phyloP scores from a whole-genome alignment of 1,284 basidiomycete species.

The Taiwanofungus camphoratus region DNA sequence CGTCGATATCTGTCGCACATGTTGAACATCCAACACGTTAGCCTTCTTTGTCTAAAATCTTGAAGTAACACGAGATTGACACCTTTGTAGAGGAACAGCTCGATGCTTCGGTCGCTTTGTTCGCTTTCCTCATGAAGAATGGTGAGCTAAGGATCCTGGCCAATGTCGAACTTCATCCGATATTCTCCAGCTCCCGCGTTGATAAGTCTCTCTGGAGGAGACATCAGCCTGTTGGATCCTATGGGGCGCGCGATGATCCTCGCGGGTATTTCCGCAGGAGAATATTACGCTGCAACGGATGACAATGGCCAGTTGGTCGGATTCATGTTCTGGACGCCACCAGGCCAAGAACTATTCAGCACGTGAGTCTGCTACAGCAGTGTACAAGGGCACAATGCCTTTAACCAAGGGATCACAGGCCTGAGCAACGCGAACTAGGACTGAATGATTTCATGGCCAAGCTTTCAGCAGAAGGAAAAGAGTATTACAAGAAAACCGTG shows the following conservation, averaged over 20 bases:
- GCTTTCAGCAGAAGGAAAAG: conserved; percentile 12
- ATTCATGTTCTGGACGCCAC: conserved; percentile 18
- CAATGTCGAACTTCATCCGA: not conserved
- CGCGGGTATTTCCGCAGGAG: conserved; percentile 16
- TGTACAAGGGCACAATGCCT: not conserved
- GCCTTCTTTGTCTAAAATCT: not conserved
- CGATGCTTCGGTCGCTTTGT: conserved; percentile 11
- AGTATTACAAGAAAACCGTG: conserved; percentile 15
- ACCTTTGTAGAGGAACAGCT: conserved; percentile 4
- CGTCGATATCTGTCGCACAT: conserved; percentile 4
- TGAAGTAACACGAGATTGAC: not conserved
- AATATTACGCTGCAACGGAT: conserved; percentile 18
- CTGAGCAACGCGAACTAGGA: conserved; percentile 15
- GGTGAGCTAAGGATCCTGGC: conserved; percentile 4
- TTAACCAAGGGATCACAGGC: conserved; percentile 2
- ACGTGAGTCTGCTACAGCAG: conserved; percentile 10
- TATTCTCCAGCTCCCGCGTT: conserved; percentile 6
- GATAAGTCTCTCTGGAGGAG: conserved; percentile 14
- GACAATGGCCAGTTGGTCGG: conserved; percentile 15
- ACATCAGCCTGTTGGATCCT: conserved; percentile 4
- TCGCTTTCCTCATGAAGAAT: conserved; percentile 12
- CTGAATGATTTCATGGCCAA: conserved; percentile 15
- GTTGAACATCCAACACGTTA: conserved; percentile 4
- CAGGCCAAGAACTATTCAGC: conserved; percentile 15
- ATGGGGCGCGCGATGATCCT: conserved; percentile 16